Percentiles rank a stretch among this genome's conserved stretches.
Evolutionary conservation across 306 rosid species (phyloP).

Genomic region (Pyrus bretschneideri): DNA sequence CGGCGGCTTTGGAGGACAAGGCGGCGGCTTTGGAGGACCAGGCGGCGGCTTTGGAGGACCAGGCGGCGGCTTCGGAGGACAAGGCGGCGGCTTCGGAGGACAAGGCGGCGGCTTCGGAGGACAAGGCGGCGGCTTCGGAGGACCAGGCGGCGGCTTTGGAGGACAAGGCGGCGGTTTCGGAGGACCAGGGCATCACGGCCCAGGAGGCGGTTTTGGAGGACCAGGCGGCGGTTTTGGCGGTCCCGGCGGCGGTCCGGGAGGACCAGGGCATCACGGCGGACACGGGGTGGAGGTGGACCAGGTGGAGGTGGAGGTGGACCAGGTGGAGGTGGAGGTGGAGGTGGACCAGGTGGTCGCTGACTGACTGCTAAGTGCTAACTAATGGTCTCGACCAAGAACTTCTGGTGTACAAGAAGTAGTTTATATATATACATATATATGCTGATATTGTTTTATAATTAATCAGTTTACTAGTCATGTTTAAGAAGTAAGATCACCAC

Average conservation of each 20-base stretch:
- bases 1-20: too few relatives aligned
- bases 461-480: neutral
- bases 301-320: neutral
- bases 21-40: too few relatives aligned
- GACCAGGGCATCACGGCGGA: neutral
- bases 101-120: neutral
- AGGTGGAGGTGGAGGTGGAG: too few relatives aligned
- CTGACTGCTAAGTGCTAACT: neutral
- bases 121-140: neutral
- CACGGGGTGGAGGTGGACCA: neutral
- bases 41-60: too few relatives aligned
- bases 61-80: too few relatives aligned
- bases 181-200: neutral
- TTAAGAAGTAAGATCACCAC: neutral
- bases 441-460: neutral
- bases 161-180: too few relatives aligned
- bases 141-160: too few relatives aligned
- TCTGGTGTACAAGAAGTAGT: neutral
- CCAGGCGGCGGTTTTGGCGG: too few relatives aligned
- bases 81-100: fast-evolving
- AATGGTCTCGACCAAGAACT: neutral
- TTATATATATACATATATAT: too few relatives aligned
- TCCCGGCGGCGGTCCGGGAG: too few relatives aligned
- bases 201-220: too few relatives aligned
- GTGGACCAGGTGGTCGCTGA: too few relatives aligned